phyloP scores from a whole-genome alignment of 805 yeast species.

The Yarrowia bubula region DNA sequence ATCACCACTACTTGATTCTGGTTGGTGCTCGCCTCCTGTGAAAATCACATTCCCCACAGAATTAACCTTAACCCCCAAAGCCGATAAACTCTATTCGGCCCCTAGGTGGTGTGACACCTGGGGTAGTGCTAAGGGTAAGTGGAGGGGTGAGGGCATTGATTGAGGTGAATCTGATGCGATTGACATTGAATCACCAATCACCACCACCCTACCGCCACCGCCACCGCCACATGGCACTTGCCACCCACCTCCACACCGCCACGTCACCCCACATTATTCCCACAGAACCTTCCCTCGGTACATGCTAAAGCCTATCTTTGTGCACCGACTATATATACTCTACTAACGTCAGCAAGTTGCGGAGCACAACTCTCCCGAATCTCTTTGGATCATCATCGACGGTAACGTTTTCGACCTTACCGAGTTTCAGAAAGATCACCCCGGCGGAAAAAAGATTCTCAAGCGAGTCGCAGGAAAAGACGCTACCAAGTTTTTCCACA shows the following conservation, averaged over 20 bases:
- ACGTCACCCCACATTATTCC: constrained; percentile 1
- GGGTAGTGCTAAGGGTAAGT: neutral
- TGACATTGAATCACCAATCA: neutral
- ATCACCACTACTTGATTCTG: neutral
- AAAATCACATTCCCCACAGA: constrained; percentile 27
- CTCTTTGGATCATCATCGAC: constrained; percentile 80
- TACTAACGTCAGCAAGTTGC: constrained; percentile 50
- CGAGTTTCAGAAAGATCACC: constrained; percentile 71
- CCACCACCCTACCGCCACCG: neutral
- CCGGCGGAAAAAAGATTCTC: constrained; percentile 74
- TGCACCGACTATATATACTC: neutral
- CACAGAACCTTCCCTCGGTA: constrained; percentile 11
- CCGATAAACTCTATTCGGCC: constrained; percentile 16
- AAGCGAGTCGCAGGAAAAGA: constrained; percentile 77
- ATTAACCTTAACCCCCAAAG: constrained; percentile 20
- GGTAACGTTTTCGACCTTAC: constrained; percentile 78
- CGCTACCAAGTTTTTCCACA: constrained; percentile 64
- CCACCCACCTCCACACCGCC: neutral
- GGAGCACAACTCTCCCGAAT: constrained; percentile 69
- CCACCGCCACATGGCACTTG: neutral
- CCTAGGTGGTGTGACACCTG: constrained; percentile 26
- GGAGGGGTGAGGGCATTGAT: neutral
- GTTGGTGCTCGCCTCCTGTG: neutral
- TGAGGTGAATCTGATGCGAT: no score
- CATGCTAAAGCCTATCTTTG: constrained; percentile 18